Base-by-base conservation (phyloP, 768 basidiomycete genomes). In the Mycena galericulata region DNA sequence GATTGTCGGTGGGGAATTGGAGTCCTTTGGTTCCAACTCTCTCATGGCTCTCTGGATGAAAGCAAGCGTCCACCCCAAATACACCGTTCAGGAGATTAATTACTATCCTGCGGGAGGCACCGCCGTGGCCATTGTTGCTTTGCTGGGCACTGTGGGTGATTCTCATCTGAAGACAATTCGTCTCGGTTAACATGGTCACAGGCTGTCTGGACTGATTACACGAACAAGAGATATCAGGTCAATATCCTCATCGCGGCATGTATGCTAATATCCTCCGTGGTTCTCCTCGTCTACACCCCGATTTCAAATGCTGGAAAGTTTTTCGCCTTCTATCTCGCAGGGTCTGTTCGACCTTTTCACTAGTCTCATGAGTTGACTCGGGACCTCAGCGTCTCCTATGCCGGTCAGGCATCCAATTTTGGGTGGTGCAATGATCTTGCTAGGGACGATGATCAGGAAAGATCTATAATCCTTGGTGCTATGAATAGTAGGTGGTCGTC, bases 351-450 rank as follows among this genome's bases (percentile, higher is more conserved):
- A 2, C 9, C 34, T 29, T 30, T 24, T 32, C 30, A 7, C 27
- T 17, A n/a, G 32, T 41, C 36, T 2, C n/a, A 32, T 55, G 24
- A 40, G n/a, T 53, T 17, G 60, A 89, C 86, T 89, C 75, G 73
- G 88, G 12, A 85, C 87, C 8, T 27, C 7, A 90, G 91, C 2
- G 89, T 90, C 18, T 88, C 90, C 8, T 94, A 90, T 73, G 85
- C 91, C 0, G 91, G 92, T 12, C 93, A 93, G 75, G 93, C 91
- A 8, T 88, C 87, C 20, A 94, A 91, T 27, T 93, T 93, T 73
- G 89, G 88, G 17, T 93, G 93, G 92, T 91, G 92, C n/a, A 94
- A 94, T 76, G 89, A 92, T 74, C 86, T 92, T 56, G 90, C 89
- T 64, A 85, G 88, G 29, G 88, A 92, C 70, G 90, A 94, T 76